Base-by-base conservation (phyloP, 371 early-diverging fungal genomes). In the Synchytrium microbalum region DNA sequence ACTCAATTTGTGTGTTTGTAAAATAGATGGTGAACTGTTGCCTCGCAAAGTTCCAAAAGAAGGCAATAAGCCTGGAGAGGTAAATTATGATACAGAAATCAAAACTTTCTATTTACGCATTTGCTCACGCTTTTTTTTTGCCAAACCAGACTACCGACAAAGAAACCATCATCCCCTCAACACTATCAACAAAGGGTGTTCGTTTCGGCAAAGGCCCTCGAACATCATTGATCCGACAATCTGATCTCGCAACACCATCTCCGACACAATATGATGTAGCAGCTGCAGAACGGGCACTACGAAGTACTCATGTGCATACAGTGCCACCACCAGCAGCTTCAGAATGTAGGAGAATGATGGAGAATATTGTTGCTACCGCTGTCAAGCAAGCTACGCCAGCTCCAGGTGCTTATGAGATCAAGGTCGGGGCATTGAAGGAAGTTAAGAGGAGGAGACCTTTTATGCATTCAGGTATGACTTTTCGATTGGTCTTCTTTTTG, bases 41-140 rank as follows among this genome's bases (percentile, higher is more conserved):
- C 78, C 78, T 2, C 59, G 78, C 14, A 75, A 72, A 53, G 72
- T 75, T 16, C 75, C 78, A 3, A 75, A 73, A 59, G 55, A 46
- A 26, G 28, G 29, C 8, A 38, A 32, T 27, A 70, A 74, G 19
- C 19, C 46, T 38, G 46, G 46, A 38, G 46, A 38, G 46, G 46
- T 38, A 19, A n/a, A n/a, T n/a, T n/a, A n/a, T n/a, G n/a, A n/a
- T n/a, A n/a, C n/a, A n/a, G n/a, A n/a, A n/a, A n/a, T n/a, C n/a
- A n/a, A n/a, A n/a, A n/a, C 46, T 19, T 38, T 5, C 46, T 38
- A 19, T 10, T 10, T 38, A 19, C 46, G 5, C 46, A 19, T 19
- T 38, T 38, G 46, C 46, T 38, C 46, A 5, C n/a, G n/a, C n/a
- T n/a, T n/a, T n/a, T n/a, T n/a, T n/a, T n/a, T n/a, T n/a, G n/a